These are phyloP conservation scores for Debaryomyces tyrocola DNA, from an alignment of 805 yeast genomes.

Conservation along the genomic window DNA sequence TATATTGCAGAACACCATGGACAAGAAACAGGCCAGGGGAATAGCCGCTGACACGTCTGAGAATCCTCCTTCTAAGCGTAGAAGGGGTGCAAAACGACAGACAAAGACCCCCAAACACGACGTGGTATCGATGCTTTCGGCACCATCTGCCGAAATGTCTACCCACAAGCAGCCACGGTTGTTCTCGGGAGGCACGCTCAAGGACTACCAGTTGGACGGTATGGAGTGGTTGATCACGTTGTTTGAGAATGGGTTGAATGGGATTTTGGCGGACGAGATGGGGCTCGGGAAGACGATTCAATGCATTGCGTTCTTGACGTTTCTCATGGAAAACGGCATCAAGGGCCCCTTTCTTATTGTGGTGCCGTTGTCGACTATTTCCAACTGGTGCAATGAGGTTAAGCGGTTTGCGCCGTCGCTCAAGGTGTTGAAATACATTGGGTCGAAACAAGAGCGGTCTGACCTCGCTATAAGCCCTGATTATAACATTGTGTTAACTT, in stretches of 20 bases:
- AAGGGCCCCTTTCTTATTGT: constrained; percentile 76
- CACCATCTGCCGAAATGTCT: constrained; percentile 4
- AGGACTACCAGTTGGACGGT: constrained; percentile 86
- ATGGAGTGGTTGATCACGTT: constrained; percentile 86
- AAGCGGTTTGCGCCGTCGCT: constrained; percentile 69
- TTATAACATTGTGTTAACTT: constrained; percentile 65
- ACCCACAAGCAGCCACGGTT: constrained; percentile 32
- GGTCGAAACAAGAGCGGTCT: constrained; percentile 57
- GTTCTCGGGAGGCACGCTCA: constrained; percentile 54
- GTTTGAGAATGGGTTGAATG: constrained; percentile 92
- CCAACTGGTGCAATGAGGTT: constrained; percentile 82
- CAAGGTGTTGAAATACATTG: constrained; percentile 63
- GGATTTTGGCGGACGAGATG: constrained; percentile 97
- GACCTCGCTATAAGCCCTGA: constrained; percentile 31
- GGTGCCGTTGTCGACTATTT: constrained; percentile 81
- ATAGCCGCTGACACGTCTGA: constrained; percentile 18
- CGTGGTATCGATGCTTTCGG: constrained; percentile 17
- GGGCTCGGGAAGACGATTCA: constrained; percentile 94
- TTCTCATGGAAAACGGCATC: constrained; percentile 74
- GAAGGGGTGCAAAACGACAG: constrained; percentile 9
- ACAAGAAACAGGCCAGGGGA: constrained; percentile 14
- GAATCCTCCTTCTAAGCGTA: constrained; percentile 10
- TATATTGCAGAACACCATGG: constrained; percentile 51
- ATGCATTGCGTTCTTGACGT: constrained; percentile 75
- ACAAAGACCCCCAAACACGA: constrained; percentile 9